Evolutionary conservation across 768 basidiomycete genomes (phyloP), one percentile per base, ranked within the genome.

Genomic region (Chalciporus chontae): DNA sequence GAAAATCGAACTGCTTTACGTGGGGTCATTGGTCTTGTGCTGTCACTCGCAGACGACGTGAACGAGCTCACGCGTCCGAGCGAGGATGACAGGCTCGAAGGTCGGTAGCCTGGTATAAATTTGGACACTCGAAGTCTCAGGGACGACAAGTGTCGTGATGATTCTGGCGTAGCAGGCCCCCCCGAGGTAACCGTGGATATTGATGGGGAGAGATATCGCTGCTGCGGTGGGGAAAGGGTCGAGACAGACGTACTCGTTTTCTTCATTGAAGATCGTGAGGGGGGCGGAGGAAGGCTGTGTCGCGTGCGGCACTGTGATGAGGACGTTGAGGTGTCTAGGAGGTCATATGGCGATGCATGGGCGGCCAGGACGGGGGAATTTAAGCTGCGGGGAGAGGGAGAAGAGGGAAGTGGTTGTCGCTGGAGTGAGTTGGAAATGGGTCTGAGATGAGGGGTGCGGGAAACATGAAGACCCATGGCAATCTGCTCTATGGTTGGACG

Each of bases 391-490:
- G 42, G 51, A 18, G 58, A 45, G 10, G 54, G 56, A 32, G 53
- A 50, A 13, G 66, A 47, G 11, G 56, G 45, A 3, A 59, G 21
- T 11, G 58, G 45, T 40, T 62, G 49, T 23, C 60, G 56, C 10
- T 55, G 66, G 37, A 49, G 57, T 13, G 62, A 44, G 38, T 46
- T 55, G 8, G 49, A 29, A 26, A 56, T 62, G 8, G 77, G 73
- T 38, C 81, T 77, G 24, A 88, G 68, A 62, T 88, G 86, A 4
- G 87, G 87, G 1, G 87, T 89, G 32, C 84, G 80, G 6, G 87
- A 88, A 26, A 85, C 70, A 65, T 89, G 87, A 19, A 89, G 74
- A 17, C 87, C 87, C 85, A 89, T 88, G 13, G 84, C 83, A 52
- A 89, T 89, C 68, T 89, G 86, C 59, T 85, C 81, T 36, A 87